Evolutionary conservation across 345 rosid species (phyloP), one percentile per base, ranked within the genome.

Genomic region (Populus euphratica): DNA sequence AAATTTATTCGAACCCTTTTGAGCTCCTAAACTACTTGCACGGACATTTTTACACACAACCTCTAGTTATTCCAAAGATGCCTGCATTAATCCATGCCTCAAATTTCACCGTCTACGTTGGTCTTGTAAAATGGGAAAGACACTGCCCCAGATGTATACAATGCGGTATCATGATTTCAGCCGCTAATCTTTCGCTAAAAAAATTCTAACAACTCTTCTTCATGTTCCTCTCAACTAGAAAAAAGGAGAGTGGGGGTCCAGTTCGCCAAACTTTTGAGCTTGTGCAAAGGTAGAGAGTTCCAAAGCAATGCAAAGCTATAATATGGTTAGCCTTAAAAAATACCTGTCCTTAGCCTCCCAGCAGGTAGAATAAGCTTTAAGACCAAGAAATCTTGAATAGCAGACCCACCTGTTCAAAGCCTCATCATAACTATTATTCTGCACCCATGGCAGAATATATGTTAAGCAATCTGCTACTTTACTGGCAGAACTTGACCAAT

Each of bases 381-480:
- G 49, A 29, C 76, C 72, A 77, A 75, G 79, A 80, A 56, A 72
- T 35, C 65, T 79, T 73, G 20, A 79, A 39, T 44, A 25, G 4
- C 41, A 72, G 82, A 75, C 85, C 87, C 87, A 80, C 82, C 74
- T 47, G 33, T 76, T 56, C 38, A 80, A 72, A 38, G 49, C 63
- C 75, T 78, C 65, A 59, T 16, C 77, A 21, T 7, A 38, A 59
- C 80, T 25, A 80, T 76, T 69, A 82, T 77, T 54, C 73, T 75
- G 23, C 35, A 39, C 70, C 83, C 73, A 73, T 49, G n/a, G 56
- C 66, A 31, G 73, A 63, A 78, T 72, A 77, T 49, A 76, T 65
- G 6, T 39, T 20, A 4, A 76, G 70, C 47, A 35, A 6, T 63
- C 36, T 63, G 69, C 63, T 9, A 6, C 66, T 73, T 20, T 35